Evolutionary conservation across 345 rosid species (phyloP), one percentile per base, ranked within the genome.

Genomic region (Fremontodendron californicum): DNA sequence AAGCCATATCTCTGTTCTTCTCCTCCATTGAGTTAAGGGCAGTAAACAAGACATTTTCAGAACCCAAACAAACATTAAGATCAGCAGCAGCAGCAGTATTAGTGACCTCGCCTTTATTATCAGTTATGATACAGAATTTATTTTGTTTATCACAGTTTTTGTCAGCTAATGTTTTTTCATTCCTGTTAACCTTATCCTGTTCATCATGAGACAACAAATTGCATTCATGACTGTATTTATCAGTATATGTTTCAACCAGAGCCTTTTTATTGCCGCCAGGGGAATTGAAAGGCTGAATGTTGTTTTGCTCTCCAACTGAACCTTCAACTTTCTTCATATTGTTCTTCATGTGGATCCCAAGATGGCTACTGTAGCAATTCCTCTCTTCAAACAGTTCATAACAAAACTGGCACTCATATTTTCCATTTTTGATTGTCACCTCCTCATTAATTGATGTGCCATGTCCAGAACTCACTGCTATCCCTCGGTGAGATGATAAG

Each of bases 371-470:
- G 77, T 72, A 84, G 11, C 78, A 57, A 40, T 70, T 83, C 78
- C 81, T 84, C 79, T 82, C 89, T 77, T 86, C 85, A 82, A 80
- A 88, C 43, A 73, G 54, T 75, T 83, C 85, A 19, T 60, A 60
- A 80, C 88, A 86, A 62, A 83, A 64, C 79, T 88, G 91, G 74
- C 91, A 88, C 68, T 88, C 81, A 43, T 85, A 88, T 70, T 83
- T 88, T 69, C 86, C 85, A 77, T 86, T 81, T 79, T 78, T 86
- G 2, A 78, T 75, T 48, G 79, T 82, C 66, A 70, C 83, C 55
- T 81, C 81, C 69, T 49, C 45, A 2, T 78, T 64, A 58, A 48
- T 43, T 21, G 77, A 52, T 21, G 77, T 27, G 67, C 51, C 84
- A 67, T 57, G 61, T 75, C 67, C 81, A 70, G 73, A 49, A 78